Evolutionary conservation across 176 grass and related monocot species (phyloP), one percentile per base, ranked within the genome.

Genomic region (Thalia dealbata): DNA sequence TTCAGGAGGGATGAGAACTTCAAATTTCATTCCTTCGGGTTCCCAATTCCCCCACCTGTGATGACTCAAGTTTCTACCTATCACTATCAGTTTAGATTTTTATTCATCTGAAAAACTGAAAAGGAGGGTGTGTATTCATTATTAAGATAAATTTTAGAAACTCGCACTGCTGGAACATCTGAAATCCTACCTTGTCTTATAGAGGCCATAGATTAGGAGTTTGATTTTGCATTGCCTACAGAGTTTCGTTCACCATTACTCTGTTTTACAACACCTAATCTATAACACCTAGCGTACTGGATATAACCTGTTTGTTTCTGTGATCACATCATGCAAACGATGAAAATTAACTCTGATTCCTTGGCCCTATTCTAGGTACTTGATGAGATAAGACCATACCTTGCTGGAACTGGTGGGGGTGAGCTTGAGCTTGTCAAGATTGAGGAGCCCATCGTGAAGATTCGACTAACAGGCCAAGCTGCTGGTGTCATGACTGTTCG

Each of bases 311-410:
- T 35, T 28, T 65, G 15, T 65, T 32, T 14, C 3, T 65, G 62
- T 19, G 11, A 56, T 18, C 35, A 32, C 15, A 65, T 27, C 25
- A 65, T 6, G 18, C 21, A 46, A 25, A 0, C 48, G 67, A 24
- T 3, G 19, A 46, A n/a, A 45, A 21, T 50, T 30, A 60, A 42
- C 27, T 79, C 51, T 77, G 46, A 23, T 70, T n/a, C 44, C 60
- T 80, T 81, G 16, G 38, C 10, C 27, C 15, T 22, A 30, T 71
- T 27, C 61, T 76, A 99, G 95, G 95, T 99, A 35, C 95, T 99
- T 30, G 81, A 91, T 14, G 95, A 93, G 77, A 99, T 99, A 29
- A 93, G 95, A 85, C 95, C 95, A 24, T 99, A 93, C 83, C 89
- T 97, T 75, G 68, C 83, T 32, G 95, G 95, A 38, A 93, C 95